Conservation (phyloP, 768 basidiomycete genomes). For the Daedaleopsis sinensis region DNA sequence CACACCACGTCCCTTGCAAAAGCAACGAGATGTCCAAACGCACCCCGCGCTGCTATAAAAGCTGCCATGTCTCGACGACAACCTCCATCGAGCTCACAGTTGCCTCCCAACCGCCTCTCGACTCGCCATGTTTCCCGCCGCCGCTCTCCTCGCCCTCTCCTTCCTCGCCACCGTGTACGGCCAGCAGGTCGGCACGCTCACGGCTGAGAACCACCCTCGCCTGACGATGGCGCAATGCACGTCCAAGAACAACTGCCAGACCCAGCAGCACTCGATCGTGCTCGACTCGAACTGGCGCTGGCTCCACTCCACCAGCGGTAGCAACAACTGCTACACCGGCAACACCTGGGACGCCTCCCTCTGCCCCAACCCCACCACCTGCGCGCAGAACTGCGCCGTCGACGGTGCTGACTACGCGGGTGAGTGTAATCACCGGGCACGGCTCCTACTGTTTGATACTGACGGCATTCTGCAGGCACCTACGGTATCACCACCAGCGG, state of each 20-base stretch:
- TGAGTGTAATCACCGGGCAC: background rate
- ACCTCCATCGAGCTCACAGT: constrained; percentile 15
- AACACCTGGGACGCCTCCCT: constrained; percentile 56
- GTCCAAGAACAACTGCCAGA: constrained; percentile 41
- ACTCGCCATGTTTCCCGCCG: constrained; percentile 29
- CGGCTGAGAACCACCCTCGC: constrained; percentile 50
- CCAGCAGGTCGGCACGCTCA: constrained; percentile 53
- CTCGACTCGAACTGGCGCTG: constrained; percentile 54
- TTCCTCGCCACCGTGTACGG: constrained; percentile 43
- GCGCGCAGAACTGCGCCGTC: constrained; percentile 41
- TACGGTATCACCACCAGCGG: constrained; percentile 40
- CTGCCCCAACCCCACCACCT: constrained; percentile 52
- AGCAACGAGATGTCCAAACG: background rate
- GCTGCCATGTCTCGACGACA: background rate
- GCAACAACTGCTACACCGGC: constrained; percentile 54
- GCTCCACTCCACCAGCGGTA: constrained; percentile 38
- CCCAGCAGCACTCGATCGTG: constrained; percentile 26
- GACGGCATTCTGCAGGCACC: constrained; percentile 28
- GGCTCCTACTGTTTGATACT: background rate
- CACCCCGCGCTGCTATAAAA: background rate
- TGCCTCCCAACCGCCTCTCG: constrained; percentile 15
- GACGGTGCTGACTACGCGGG: constrained; percentile 39
- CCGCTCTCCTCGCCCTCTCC: constrained; percentile 31
- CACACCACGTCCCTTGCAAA: background rate
- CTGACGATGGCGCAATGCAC: constrained; percentile 52